Evolutionary conservation across 768 basidiomycete species (phyloP).

Genomic region (Phanerodontia chrysosporium): DNA sequence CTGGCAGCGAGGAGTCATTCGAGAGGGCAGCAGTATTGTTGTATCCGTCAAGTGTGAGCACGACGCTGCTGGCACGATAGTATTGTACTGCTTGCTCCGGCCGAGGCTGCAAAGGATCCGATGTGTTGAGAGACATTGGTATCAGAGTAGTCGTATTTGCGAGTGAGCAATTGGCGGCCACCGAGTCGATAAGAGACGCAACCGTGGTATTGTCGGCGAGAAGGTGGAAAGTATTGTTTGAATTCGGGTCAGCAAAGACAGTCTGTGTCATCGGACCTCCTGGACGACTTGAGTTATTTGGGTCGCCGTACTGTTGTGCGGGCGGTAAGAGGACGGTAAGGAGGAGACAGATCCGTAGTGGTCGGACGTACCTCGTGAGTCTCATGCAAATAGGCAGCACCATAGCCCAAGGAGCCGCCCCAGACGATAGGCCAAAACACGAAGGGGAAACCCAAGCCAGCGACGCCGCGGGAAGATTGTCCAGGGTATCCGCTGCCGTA

Average conservation of each 20-base stretch:
- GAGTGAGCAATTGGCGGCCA: conserved; percentile 26
- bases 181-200: conserved; percentile 25
- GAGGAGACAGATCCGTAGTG: neutral
- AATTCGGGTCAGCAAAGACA: conserved; percentile 24
- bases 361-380: conserved; percentile 37
- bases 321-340: neutral
- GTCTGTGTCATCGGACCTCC: conserved; percentile 28
- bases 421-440: conserved; percentile 63
- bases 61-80: conserved; percentile 62
- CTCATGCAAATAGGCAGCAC: conserved; percentile 29
- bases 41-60: conserved; percentile 60
- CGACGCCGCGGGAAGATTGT: conserved; percentile 36
- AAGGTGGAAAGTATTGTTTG: conserved; percentile 30
- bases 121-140: conserved; percentile 31
- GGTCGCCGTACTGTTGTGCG: conserved; percentile 29
- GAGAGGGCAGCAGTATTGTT: conserved; percentile 54
- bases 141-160: conserved; percentile 31
- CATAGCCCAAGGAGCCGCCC: conserved; percentile 29
- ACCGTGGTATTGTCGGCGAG: conserved; percentile 32
- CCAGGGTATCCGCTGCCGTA: conserved; percentile 69
- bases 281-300: conserved; percentile 31
- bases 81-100: conserved; percentile 64
- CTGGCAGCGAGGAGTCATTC: conserved; percentile 34
- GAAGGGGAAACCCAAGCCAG: conserved; percentile 54
- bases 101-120: conserved; percentile 24